Conservation (phyloP, 2,329 filamentous ascomycete genomes). For the Trichoderma hamatum region DNA sequence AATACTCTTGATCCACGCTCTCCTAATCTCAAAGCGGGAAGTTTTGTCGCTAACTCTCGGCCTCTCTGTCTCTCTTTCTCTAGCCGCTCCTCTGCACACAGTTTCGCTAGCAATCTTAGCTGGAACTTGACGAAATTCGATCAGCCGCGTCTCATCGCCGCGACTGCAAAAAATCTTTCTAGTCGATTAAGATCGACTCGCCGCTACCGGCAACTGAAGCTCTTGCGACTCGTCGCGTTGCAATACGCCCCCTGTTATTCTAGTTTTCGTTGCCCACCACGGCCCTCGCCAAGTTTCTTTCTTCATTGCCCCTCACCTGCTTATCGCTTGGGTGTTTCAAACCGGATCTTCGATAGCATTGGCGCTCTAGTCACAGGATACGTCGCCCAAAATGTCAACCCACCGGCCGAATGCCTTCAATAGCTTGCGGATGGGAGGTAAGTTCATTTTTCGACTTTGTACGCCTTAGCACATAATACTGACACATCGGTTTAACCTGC, state of each 20-base stretch:
- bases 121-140: constrained; percentile 5
- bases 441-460: constrained; percentile 45
- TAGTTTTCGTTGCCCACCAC: constrained; percentile 42
- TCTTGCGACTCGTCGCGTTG: constrained; percentile 23
- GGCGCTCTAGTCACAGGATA: constrained; percentile 35
- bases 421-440: constrained; percentile 94
- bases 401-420: constrained; percentile 89
- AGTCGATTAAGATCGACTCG: constrained; percentile 11
- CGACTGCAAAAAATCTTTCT: not conserved
- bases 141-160: constrained; percentile 19
- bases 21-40: not conserved
- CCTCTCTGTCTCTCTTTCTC: not conserved
- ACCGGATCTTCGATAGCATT: constrained; percentile 35
- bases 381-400: constrained; percentile 70
- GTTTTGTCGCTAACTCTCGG: constrained; percentile 24
- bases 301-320: constrained; percentile 38
- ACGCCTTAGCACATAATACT: not conserved
- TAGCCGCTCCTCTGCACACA: constrained; percentile 16
- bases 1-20: not conserved
- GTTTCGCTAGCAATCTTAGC: not conserved
- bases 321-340: constrained; percentile 32
- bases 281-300: constrained; percentile 38
- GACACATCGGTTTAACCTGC: constrained; percentile 23
- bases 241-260: constrained; percentile 23
- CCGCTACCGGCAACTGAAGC: constrained; percentile 8